Conservation (phyloP, 345 rosid genomes). For the Raphanus raphanistrum region DNA sequence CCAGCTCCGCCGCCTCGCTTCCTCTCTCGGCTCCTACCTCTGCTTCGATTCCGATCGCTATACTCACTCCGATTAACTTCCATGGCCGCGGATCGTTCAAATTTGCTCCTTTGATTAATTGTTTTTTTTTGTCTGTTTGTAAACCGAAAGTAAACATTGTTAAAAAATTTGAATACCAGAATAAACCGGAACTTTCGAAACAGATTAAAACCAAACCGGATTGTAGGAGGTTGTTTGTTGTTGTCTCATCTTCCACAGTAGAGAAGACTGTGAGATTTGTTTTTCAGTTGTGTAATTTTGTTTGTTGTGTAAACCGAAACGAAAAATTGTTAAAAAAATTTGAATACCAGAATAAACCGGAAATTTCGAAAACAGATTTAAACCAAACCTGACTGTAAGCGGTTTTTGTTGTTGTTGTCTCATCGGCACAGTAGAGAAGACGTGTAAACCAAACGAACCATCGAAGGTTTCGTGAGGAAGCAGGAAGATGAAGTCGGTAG, state of each 20-base stretch:
- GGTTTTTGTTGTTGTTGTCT: neutral
- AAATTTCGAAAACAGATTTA: neutral
- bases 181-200: neutral
- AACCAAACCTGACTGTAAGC: constrained; percentile 18
- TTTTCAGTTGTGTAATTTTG: too few species aligned
- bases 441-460: constrained; percentile 16
- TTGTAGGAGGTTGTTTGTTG: neutral
- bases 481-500: constrained; percentile 43
- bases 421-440: neutral
- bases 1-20: constrained; percentile 61
- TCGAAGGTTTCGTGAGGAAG: constrained; percentile 35
- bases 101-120: neutral
- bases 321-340: neutral
- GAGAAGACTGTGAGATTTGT: neutral
- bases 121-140: constrained; percentile 12
- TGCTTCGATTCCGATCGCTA: constrained; percentile 50
- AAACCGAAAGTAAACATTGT: neutral
- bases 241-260: neutral
- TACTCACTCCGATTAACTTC: constrained; percentile 45
- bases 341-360: constrained; percentile 28
- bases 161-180: constrained; percentile 11
- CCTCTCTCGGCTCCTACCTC: constrained; percentile 58
- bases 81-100: constrained; percentile 6
- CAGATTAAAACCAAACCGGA: constrained; percentile 17
- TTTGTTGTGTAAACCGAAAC: constrained; percentile 1